Percentiles rank a stretch among this genome's conserved stretches.
These are phyloP conservation scores for Fusarium kyushuense DNA, from an alignment of 2,329 filamentous ascomycete species.

Conservation along the genomic window DNA sequence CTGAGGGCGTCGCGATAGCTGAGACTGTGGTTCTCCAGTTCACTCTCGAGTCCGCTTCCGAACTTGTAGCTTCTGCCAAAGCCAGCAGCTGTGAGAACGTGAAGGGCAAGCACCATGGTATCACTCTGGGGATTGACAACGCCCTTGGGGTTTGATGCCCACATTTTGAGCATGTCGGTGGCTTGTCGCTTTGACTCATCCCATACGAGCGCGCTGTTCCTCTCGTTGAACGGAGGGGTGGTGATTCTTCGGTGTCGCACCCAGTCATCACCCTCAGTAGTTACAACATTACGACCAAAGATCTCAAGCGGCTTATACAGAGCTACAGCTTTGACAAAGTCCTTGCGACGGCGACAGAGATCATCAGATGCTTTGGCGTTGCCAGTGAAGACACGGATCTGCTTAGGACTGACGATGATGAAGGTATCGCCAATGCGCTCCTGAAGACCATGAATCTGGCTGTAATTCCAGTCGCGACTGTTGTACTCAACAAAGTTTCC, in stretches of 20 bases:
- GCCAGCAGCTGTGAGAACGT: slow-evolving; percentile 40
- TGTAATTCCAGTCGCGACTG: slow-evolving; percentile 42
- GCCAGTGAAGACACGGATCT: slow-evolving; percentile 38
- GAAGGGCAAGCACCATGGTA: slow-evolving; percentile 37
- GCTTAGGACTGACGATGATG: slow-evolving; percentile 39
- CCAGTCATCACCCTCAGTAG: slow-evolving; percentile 40
- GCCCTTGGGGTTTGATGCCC: slow-evolving; percentile 24
- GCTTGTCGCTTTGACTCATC: slow-evolving; percentile 34
- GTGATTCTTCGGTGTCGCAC: slow-evolving; percentile 36
- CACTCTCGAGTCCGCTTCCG: slow-evolving; percentile 19
- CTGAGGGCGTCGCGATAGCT: slow-evolving; percentile 34
- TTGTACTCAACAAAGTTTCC: slow-evolving; percentile 43
- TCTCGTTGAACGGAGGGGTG: slow-evolving; percentile 40
- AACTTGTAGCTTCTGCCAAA: slow-evolving; percentile 40
- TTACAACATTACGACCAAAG: slow-evolving; percentile 39
- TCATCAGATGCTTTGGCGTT: slow-evolving; percentile 38
- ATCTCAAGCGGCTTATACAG: slow-evolving; percentile 41
- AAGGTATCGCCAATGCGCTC: slow-evolving; percentile 41
- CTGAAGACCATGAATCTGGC: slow-evolving; percentile 36
- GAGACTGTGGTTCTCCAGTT: slow-evolving; percentile 30
- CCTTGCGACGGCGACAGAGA: slow-evolving; percentile 31
- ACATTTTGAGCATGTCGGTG: slow-evolving; percentile 36
- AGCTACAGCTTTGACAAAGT: slow-evolving; percentile 38
- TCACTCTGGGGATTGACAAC: slow-evolving; percentile 35
- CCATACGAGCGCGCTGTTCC: slow-evolving; percentile 39